Evolutionary conservation across 1,139 yeast genomes (phyloP).

Genomic region (Zygosaccharomyces pseudobailii): DNA sequence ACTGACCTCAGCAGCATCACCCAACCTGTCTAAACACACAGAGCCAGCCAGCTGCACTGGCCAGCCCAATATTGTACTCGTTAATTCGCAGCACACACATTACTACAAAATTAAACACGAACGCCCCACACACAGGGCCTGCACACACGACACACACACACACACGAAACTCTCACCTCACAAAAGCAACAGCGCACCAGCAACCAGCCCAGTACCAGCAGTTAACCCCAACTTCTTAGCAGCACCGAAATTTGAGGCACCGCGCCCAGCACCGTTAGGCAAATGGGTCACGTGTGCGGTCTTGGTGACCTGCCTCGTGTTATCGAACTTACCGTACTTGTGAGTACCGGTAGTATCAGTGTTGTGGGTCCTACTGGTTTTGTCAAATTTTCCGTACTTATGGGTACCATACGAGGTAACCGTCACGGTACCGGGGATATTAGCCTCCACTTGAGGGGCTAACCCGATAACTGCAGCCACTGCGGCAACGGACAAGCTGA

Average conservation of each 20-base stretch:
- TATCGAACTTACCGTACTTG: conserved; percentile 48
- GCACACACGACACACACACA: conserved; percentile 11
- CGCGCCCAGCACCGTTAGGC: conserved; percentile 23
- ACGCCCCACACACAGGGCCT: not conserved
- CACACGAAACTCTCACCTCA: conserved; percentile 14
- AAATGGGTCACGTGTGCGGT: conserved; percentile 29
- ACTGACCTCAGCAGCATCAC: too few species aligned
- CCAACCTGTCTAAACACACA: too few species aligned
- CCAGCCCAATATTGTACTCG: not conserved
- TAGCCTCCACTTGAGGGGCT: conserved; percentile 9
- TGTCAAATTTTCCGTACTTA: conserved; percentile 42
- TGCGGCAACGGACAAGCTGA: conserved; percentile 34
- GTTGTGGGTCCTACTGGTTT: conserved; percentile 34
- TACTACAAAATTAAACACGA: not conserved
- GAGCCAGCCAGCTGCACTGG: not conserved
- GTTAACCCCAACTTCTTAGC: conserved; percentile 31
- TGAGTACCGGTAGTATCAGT: conserved; percentile 40
- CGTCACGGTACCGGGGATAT: conserved; percentile 3
- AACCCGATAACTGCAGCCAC: conserved; percentile 33
- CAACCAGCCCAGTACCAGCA: conserved; percentile 36
- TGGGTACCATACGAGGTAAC: conserved; percentile 38
- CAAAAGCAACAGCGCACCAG: conserved; percentile 38
- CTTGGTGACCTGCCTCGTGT: conserved; percentile 38
- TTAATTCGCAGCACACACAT: not conserved
- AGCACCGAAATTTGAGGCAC: conserved; percentile 31